A percentile compares a stretch with the other conserved stretches of the same genome.
Conservation (phyloP, 768 basidiomycete genomes). For the Suillus paluster region DNA sequence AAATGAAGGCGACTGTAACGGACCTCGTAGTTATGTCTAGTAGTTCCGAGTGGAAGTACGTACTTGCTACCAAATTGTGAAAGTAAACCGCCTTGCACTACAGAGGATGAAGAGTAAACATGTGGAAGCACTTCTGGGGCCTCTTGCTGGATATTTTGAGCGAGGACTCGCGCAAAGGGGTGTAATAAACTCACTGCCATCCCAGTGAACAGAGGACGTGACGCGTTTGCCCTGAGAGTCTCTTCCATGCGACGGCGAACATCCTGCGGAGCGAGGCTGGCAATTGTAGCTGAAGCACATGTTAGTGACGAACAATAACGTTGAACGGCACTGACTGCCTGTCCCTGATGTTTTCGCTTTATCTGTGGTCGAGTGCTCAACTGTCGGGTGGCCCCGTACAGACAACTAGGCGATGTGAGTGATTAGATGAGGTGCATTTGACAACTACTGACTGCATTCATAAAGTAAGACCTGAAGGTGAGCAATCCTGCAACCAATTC, state of each 20-base stretch:
- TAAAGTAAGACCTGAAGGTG: slow-evolving; percentile 52
- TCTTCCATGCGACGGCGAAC: slow-evolving; percentile 68
- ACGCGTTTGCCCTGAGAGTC: slow-evolving; percentile 60
- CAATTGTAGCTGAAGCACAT: slow-evolving; percentile 14
- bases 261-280: slow-evolving; percentile 45
- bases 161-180: not conserved
- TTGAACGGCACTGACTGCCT: not conserved
- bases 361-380: not conserved
- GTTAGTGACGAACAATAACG: not conserved
- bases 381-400: no score
- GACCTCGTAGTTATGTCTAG: slow-evolving; percentile 69
- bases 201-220: slow-evolving; percentile 66
- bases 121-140: slow-evolving; percentile 76
- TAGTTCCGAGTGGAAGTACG: slow-evolving; percentile 83
- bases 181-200: slow-evolving; percentile 47
- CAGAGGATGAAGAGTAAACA: slow-evolving; percentile 77
- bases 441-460: slow-evolving; percentile 48
- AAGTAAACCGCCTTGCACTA: slow-evolving; percentile 63
- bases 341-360: not conserved
- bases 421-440: not conserved
- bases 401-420: not conserved
- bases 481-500: slow-evolving; percentile 78
- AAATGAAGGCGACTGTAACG: slow-evolving; percentile 14
- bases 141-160: slow-evolving; percentile 45
- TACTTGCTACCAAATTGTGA: slow-evolving; percentile 80